A percentile compares a stretch with the other conserved stretches of the same genome.
phyloP scores from a whole-genome alignment of 2,329 filamentous ascomycete species.

The Sporothrix schenckii region DNA sequence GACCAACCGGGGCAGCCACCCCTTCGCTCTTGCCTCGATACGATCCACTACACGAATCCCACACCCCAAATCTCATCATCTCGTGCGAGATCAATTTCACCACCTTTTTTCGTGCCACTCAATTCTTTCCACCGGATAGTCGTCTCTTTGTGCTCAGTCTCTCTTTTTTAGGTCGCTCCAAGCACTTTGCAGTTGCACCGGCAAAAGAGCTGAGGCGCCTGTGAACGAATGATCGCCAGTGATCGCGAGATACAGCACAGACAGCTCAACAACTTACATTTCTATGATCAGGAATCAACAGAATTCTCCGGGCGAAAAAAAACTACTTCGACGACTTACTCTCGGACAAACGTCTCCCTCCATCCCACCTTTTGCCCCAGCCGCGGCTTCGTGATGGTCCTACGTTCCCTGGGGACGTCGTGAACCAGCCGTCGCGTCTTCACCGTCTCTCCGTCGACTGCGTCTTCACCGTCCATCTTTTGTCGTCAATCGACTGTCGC shows the following conservation, averaged over 20 bases:
- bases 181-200: not conserved
- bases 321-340: not conserved
- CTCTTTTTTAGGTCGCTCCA: not conserved
- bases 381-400: constrained; percentile 30
- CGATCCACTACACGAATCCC: constrained; percentile 12
- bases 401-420: constrained; percentile 26
- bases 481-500: constrained; percentile 22
- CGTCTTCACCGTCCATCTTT: not conserved
- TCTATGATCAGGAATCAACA: constrained; percentile 1
- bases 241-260: not conserved
- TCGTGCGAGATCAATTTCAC: constrained; percentile 25
- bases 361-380: constrained; percentile 7
- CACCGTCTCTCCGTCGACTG: not conserved
- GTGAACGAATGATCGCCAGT: too few species aligned
- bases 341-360: not conserved
- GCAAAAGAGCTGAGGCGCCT: not conserved
- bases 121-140: not conserved
- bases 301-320: not conserved
- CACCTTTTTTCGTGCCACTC: constrained; percentile 5
- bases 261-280: not conserved
- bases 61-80: constrained; percentile 18
- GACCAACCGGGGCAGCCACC: not conserved
- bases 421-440: constrained; percentile 26
- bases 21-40: constrained; percentile 15
- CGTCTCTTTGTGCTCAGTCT: not conserved